A percentile compares a stretch with the other conserved stretches of the same genome.
phyloP scores from a whole-genome alignment of 2,329 filamentous ascomycete genomes.

The Scedosporium dehoogii region DNA sequence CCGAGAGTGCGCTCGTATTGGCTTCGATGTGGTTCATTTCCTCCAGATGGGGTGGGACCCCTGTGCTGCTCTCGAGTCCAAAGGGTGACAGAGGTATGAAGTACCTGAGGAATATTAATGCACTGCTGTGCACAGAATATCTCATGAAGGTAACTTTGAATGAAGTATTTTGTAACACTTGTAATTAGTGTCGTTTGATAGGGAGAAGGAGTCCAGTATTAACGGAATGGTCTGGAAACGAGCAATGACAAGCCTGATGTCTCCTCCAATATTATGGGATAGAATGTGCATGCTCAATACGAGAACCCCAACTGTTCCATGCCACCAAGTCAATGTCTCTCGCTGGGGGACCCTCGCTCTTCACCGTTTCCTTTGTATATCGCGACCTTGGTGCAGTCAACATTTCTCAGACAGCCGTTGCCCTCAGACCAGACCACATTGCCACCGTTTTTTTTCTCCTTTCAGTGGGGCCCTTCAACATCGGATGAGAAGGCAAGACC shows the following conservation, averaged over 20 bases:
- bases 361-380: neutral
- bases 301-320: neutral
- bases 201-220: too few species aligned
- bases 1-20: neutral
- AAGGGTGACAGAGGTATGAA: neutral
- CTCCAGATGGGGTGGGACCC: neutral
- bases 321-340: neutral
- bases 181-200: too few species aligned
- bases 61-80: neutral
- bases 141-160: too few species aligned
- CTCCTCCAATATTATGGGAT: too few species aligned
- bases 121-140: neutral
- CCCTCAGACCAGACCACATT: too few species aligned
- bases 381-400: too few species aligned
- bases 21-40: neutral
- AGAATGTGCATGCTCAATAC: neutral
- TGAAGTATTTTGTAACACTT: too few species aligned
- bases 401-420: too few species aligned
- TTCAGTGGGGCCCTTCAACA: neutral
- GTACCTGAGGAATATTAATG: neutral
- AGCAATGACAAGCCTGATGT: neutral
- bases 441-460: neutral
- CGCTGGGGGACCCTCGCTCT: neutral
- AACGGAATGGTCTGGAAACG: neutral
- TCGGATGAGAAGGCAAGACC: neutral